Evolutionary conservation across 2,329 filamentous ascomycete species (phyloP).

Genomic region (Hymenoscyphus linearis): DNA sequence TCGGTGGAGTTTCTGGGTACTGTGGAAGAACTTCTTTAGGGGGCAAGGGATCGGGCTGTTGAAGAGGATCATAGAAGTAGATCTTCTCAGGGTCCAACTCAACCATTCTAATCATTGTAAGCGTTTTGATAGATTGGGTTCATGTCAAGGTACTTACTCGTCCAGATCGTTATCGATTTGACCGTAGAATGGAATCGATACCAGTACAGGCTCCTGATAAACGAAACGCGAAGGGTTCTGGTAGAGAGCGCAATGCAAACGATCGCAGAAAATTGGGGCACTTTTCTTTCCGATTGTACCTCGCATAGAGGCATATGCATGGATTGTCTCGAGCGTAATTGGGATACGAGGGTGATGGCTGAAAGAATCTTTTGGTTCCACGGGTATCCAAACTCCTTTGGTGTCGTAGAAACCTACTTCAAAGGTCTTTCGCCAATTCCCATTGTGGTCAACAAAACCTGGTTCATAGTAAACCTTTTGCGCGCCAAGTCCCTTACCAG

Average conservation of each 20-base stretch:
- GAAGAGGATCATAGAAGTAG: conserved; percentile 17
- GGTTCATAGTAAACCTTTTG: neutral
- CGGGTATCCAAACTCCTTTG: neutral
- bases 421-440: neutral
- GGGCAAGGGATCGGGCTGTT: neutral
- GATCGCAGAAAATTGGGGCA: conserved; percentile 12
- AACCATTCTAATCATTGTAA: neutral
- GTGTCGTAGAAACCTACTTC: neutral
- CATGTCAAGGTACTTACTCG: neutral
- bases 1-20: neutral
- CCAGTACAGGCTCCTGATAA: neutral
- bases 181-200: conserved; percentile 3
- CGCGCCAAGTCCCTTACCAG: neutral
- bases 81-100: neutral
- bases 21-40: neutral
- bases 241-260: conserved; percentile 14
- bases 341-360: conserved; percentile 12
- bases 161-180: neutral
- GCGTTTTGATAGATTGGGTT: neutral
- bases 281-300: conserved; percentile 7
- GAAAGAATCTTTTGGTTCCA: conserved; percentile 2
- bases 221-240: conserved; percentile 4
- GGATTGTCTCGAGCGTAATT: conserved; percentile 19
- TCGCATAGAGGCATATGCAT: conserved; percentile 17
- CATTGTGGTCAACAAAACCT: neutral